Evolutionary conservation across 495 filamentous ascomycete species (phyloP).

Genomic region (Tuber umbilicatum): DNA sequence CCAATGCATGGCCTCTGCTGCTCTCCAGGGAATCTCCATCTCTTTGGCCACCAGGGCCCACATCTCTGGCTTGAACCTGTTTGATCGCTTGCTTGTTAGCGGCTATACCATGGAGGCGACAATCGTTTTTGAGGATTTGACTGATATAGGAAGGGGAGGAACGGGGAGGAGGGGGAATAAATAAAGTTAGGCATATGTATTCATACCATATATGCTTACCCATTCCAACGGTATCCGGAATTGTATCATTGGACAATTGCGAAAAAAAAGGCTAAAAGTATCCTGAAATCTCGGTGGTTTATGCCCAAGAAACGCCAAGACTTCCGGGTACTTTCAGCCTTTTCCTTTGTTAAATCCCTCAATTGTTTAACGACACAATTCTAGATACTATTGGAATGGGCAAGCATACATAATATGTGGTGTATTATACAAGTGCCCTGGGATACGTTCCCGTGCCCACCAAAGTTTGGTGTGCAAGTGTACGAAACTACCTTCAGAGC

Average conservation of each 20-base stretch:
- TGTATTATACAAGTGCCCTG: neutral
- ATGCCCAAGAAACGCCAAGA: neutral
- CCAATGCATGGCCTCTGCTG: constrained; percentile 98
- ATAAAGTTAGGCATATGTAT: neutral
- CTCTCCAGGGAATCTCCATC: constrained; percentile 93
- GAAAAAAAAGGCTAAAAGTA: too few species aligned
- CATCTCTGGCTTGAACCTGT: constrained; percentile 93
- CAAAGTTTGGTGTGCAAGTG: neutral
- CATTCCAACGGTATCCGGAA: neutral
- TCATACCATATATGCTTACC: neutral
- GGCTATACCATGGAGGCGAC: neutral
- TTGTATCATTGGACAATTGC: too few species aligned
- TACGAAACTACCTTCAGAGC: neutral
- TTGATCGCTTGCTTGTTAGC: neutral
- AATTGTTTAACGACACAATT: neutral
- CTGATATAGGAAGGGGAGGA: neutral
- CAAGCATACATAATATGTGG: neutral
- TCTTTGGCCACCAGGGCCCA: constrained; percentile 90
- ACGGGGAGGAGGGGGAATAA: neutral
- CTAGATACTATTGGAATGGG: neutral
- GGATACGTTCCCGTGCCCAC: neutral
- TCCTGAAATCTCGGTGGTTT: neutral
- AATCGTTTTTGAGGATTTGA: neutral
- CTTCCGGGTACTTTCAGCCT: neutral
- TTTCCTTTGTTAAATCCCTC: too few species aligned